phyloP scores from a whole-genome alignment of 768 basidiomycete species.

The Lactarius vividus region DNA sequence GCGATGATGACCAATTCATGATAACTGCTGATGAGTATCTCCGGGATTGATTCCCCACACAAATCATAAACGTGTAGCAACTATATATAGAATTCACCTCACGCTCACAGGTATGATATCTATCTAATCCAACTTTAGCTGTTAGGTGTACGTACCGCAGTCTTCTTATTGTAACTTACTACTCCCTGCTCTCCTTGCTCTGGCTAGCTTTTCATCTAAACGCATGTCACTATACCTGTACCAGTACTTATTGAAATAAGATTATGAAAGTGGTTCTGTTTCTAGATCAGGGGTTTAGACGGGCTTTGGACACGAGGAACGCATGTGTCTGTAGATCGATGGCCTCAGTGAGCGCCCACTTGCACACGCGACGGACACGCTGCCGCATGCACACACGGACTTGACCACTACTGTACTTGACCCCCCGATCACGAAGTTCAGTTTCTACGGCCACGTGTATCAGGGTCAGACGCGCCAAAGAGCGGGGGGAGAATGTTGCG shows the following conservation, averaged over 20 bases:
- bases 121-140: neutral
- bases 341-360: neutral
- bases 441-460: neutral
- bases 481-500: neutral
- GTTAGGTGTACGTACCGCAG: neutral
- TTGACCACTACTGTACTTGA: neutral
- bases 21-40: neutral
- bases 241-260: slow-evolving; percentile 9
- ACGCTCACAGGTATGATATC: neutral
- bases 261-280: neutral
- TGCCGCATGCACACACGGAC: neutral
- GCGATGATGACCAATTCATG: slow-evolving; percentile 4
- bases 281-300: neutral
- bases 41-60: neutral
- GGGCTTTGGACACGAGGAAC: neutral
- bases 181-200: neutral
- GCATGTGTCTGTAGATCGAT: neutral
- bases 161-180: slow-evolving; percentile 3
- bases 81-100: neutral
- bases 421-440: neutral
- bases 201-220: neutral
- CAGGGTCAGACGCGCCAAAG: neutral
- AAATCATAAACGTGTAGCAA: slow-evolving; percentile 7
- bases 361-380: neutral
- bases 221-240: neutral